Conservation (phyloP, 352 stramenopile genomes). For the Phytopythium sindhum region DNA sequence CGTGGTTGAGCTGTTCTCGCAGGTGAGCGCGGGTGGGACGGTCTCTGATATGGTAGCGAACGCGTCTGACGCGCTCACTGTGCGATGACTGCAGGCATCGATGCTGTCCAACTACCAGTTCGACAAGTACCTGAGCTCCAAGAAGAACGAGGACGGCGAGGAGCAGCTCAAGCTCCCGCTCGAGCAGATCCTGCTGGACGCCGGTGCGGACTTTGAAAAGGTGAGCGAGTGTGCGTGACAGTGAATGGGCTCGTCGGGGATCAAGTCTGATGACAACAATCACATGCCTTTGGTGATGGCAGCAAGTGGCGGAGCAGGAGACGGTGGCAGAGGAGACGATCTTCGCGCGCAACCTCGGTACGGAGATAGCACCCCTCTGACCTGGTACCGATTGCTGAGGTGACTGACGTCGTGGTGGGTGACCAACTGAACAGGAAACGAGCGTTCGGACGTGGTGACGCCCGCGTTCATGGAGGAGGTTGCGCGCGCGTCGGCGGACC, state of each 20-base stretch:
- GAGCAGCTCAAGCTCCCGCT: conserved; percentile 65
- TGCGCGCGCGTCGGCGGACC: conserved; percentile 51
- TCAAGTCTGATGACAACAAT: not conserved
- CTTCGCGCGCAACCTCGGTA: conserved; percentile 80
- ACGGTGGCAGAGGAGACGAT: conserved; percentile 78
- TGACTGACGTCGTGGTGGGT: not conserved
- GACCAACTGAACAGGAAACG: conserved; percentile 39
- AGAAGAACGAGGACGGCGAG: conserved; percentile 54
- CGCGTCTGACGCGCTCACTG: not conserved
- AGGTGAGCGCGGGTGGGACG: too few relatives aligned
- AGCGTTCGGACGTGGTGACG: conserved; percentile 70
- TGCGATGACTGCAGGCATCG: conserved; percentile 29
- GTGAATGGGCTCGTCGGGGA: too few relatives aligned
- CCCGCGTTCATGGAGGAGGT: conserved; percentile 83
- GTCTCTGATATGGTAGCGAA: too few relatives aligned
- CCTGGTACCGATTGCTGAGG: not conserved
- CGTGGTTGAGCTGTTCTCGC: conserved; percentile 66
- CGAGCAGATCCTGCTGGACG: conserved; percentile 60
- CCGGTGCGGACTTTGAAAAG: conserved; percentile 52
- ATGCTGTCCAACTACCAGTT: conserved; percentile 89
- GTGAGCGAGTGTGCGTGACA: conserved; percentile 3
- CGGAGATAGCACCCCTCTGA: not conserved
- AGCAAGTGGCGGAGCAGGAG: conserved; percentile 63
- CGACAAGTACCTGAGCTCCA: conserved; percentile 69
- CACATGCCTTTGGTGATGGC: not conserved